These are phyloP conservation scores for Trypanosoma congolense DNA, from an alignment of 208 protist species.

Conservation along the genomic window DNA sequence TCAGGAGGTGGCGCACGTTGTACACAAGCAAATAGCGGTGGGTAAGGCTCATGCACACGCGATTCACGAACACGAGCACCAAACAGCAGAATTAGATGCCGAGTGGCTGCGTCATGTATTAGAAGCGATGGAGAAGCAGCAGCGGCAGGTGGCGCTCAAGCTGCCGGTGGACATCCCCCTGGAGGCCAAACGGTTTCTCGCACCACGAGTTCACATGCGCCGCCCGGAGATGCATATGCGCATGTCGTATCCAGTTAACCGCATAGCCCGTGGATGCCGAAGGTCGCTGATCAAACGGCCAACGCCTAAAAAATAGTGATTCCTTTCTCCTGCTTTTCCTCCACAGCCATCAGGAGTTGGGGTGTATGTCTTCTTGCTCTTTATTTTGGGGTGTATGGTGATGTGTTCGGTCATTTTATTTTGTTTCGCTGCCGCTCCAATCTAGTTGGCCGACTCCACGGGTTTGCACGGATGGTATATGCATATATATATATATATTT, in stretches of 20 bases:
- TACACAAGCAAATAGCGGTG: slow-evolving; percentile 53
- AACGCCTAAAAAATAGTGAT: too few relatives aligned
- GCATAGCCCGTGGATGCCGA: slow-evolving; percentile 88
- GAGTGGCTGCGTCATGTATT: slow-evolving; percentile 66
- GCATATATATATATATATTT: too few relatives aligned
- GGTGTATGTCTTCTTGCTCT: too few relatives aligned
- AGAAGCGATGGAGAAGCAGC: slow-evolving; percentile 71
- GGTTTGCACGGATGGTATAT: too few relatives aligned
- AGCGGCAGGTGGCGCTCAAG: slow-evolving; percentile 77
- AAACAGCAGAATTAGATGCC: slow-evolving; percentile 55
- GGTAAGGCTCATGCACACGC: slow-evolving; percentile 60
- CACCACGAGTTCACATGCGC: slow-evolving; percentile 84
- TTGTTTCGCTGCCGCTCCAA: too few relatives aligned
- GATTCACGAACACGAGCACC: slow-evolving; percentile 67
- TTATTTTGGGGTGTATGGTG: too few relatives aligned
- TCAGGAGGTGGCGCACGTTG: slow-evolving; percentile 52
- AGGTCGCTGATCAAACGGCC: slow-evolving; percentile 62
- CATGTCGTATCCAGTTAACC: slow-evolving; percentile 83
- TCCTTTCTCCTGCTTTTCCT: too few relatives aligned
- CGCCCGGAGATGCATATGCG: slow-evolving; percentile 86
- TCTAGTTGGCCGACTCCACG: too few relatives aligned
- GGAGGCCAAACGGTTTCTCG: slow-evolving; percentile 76
- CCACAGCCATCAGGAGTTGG: too few relatives aligned
- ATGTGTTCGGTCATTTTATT: too few relatives aligned
- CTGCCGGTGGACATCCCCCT: slow-evolving; percentile 77